Evolutionary conservation across 164 flowering plant species (phyloP).

Genomic region (Piper longum): DNA sequence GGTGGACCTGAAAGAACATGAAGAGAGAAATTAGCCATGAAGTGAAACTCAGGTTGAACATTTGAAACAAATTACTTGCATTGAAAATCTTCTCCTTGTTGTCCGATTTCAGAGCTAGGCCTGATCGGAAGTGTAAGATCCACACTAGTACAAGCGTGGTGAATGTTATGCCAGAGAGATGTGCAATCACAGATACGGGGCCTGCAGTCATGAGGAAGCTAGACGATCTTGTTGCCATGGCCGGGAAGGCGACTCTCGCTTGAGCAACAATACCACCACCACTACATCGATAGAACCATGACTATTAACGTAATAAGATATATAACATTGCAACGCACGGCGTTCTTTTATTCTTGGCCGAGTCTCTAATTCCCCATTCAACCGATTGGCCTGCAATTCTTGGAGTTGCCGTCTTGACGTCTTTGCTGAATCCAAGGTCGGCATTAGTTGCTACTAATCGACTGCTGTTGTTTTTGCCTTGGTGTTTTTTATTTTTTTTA

Average conservation of each 20-base stretch:
- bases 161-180: constrained; percentile 32
- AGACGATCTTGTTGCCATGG: constrained; percentile 21
- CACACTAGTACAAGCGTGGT: constrained; percentile 42
- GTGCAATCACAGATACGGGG: constrained; percentile 28
- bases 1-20: constrained; percentile 37
- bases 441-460: too few species aligned
- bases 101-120: constrained; percentile 10
- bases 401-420: too few species aligned
- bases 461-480: too few species aligned
- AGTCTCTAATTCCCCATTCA: too few species aligned
- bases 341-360: too few species aligned
- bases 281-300: too few species aligned
- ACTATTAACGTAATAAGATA: too few species aligned
- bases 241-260: background rate
- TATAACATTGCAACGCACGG: too few species aligned
- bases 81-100: constrained; percentile 14
- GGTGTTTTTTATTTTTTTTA: too few species aligned
- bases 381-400: too few species aligned
- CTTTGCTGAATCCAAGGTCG: too few species aligned
- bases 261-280: too few species aligned
- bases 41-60: background rate
- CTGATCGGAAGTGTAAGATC: constrained; percentile 16
- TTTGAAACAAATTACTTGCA: constrained; percentile 1
- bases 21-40: background rate
- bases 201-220: constrained; percentile 14